Percentiles rank a stretch among this genome's conserved stretches.
These are phyloP conservation scores for Colletotrichum siamense DNA, from an alignment of 2,329 filamentous ascomycete genomes.

Conservation along the genomic window DNA sequence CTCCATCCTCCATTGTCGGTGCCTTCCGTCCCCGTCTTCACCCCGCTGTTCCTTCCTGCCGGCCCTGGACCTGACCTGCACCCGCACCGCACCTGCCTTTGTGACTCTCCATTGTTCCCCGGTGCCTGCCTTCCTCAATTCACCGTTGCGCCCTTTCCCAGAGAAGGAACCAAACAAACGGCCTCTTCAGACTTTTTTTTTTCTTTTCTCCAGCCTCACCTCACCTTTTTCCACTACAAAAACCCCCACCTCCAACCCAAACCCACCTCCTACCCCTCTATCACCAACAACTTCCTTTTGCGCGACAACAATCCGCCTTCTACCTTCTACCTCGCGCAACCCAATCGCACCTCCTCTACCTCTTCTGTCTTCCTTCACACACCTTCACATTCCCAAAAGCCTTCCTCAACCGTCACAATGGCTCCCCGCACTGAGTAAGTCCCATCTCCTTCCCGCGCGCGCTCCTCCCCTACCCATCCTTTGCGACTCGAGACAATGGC, in stretches of 20 bases:
- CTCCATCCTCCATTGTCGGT: constrained; percentile 11
- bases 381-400: not conserved
- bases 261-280: not conserved
- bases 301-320: not conserved
- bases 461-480: constrained; percentile 32
- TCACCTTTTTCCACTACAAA: not conserved
- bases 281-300: not conserved
- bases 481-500: not conserved
- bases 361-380: not conserved
- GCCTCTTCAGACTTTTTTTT: not conserved
- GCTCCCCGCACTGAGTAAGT: constrained; percentile 51
- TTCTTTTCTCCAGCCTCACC: not conserved
- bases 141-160: not conserved
- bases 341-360: not conserved
- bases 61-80: not conserved
- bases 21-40: constrained; percentile 5
- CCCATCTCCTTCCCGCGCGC: not conserved
- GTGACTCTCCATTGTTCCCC: not conserved
- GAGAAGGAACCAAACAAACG: not conserved
- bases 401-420: constrained; percentile 36
- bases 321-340: not conserved
- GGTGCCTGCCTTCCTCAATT: not conserved
- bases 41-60: constrained; percentile 6
- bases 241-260: not conserved
- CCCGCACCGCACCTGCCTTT: not conserved